These are phyloP conservation scores for Nemania bipapillata DNA, from an alignment of 2,329 filamentous ascomycete genomes.

Conservation along the genomic window DNA sequence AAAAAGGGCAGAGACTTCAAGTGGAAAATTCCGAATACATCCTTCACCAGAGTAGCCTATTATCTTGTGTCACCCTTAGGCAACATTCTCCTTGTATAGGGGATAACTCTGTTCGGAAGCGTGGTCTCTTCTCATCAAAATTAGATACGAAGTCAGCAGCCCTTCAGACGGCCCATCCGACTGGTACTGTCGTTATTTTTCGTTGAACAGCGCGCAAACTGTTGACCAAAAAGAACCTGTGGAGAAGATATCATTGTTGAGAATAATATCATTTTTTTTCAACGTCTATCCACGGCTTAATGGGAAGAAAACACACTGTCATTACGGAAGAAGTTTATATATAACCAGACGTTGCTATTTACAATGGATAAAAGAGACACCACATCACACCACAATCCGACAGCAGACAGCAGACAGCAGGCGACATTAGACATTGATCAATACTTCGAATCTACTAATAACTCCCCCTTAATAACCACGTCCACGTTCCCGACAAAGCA, in stretches of 20 bases:
- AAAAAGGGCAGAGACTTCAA: not conserved
- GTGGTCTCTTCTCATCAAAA: constrained; percentile 9
- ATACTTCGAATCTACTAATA: not conserved
- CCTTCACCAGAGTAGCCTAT: constrained; percentile 13
- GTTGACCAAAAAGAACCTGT: not conserved
- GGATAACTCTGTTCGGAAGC: not conserved
- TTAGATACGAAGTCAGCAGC: constrained; percentile 30
- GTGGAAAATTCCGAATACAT: not conserved
- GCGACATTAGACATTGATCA: not conserved
- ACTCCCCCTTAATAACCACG: not conserved
- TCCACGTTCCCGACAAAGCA: not conserved
- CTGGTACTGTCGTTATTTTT: not conserved
- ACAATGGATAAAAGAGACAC: not conserved
- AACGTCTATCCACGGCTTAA: not conserved
- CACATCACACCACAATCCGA: no score
- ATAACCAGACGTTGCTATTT: not conserved
- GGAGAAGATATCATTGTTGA: not conserved
- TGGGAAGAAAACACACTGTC: not conserved
- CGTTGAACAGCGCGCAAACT: not conserved
- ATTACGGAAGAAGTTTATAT: constrained; percentile 1
- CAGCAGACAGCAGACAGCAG: not conserved
- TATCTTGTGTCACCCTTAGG: not conserved
- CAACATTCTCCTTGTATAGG: not conserved
- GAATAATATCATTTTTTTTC: not conserved
- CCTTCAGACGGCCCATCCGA: constrained; percentile 1